Evolutionary conservation across 768 basidiomycete genomes (phyloP).

Genomic region (Jaapia argillacea): DNA sequence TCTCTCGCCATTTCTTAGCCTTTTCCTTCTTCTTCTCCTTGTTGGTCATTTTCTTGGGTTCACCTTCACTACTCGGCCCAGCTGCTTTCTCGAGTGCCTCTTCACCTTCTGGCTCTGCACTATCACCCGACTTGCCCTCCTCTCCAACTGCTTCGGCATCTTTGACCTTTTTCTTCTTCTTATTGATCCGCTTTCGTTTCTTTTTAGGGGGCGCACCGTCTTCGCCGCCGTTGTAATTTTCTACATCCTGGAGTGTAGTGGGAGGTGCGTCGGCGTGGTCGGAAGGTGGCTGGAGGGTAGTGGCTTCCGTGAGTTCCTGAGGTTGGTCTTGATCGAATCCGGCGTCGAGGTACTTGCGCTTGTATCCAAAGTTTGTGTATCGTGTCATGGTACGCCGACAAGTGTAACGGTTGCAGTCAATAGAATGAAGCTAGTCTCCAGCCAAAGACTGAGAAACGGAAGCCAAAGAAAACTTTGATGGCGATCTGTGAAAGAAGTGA

Average conservation of each 20-base stretch:
- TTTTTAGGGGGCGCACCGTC: conserved; percentile 32
- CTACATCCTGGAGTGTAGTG: no score
- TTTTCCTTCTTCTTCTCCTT: conserved; percentile 15
- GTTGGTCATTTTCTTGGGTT: conserved; percentile 14
- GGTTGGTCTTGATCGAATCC: conserved; percentile 29
- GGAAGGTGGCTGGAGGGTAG: conserved; percentile 4
- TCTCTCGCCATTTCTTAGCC: conserved; percentile 16
- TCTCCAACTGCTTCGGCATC: conserved; percentile 7
- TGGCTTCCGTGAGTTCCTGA: conserved; percentile 10
- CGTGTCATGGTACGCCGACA: no score
- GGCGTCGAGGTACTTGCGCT: conserved; percentile 62
- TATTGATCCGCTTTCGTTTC: conserved; percentile 48
- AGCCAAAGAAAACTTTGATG: no score
- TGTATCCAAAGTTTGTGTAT: conserved; percentile 63
- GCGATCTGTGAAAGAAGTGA: no score
- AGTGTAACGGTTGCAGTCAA: no score
- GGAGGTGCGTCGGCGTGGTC: no score
- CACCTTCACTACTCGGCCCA: conserved; percentile 10
- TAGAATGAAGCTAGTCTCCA: no score
- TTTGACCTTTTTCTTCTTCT: conserved; percentile 27
- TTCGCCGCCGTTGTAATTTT: conserved; percentile 6
- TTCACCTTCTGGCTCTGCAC: background rate
- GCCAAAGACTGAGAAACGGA: no score
- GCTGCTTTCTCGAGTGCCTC: conserved; percentile 14
- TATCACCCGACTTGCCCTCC: conserved; percentile 5